phyloP scores from a whole-genome alignment of 2,329 filamentous ascomycete species.

The Blastomyces silverae region DNA sequence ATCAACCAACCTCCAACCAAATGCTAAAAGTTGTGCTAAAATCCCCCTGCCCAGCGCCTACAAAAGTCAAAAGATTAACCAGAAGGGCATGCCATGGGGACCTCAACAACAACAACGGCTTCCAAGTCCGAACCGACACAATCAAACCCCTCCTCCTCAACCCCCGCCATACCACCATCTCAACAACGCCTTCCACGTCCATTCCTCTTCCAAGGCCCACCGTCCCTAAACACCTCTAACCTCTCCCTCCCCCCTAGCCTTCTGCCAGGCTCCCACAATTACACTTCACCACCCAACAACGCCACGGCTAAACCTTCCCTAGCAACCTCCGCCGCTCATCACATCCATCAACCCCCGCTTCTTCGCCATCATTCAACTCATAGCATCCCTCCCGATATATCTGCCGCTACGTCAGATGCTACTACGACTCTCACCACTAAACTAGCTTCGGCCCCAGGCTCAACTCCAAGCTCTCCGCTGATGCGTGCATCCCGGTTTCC shows the following conservation, averaged over 20 bases:
- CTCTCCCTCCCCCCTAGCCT: conserved; percentile 52
- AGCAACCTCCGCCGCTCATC: conserved; percentile 5
- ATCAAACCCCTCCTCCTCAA: neutral
- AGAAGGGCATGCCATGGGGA: neutral
- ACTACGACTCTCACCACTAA: neutral
- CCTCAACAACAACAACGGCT: neutral
- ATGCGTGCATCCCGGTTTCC: conserved; percentile 25
- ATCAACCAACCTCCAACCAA: neutral
- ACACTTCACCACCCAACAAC: neutral
- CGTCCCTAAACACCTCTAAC: conserved; percentile 69
- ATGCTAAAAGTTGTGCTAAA: neutral
- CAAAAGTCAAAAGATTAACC: neutral
- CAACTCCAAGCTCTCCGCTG: conserved; percentile 21
- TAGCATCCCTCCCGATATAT: neutral
- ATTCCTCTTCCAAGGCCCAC: conserved; percentile 69
- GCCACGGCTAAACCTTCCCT: conserved; percentile 9
- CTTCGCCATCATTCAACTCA: conserved; percentile 13
- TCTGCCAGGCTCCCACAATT: conserved; percentile 30
- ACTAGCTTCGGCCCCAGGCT: neutral
- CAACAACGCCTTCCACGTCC: conserved; percentile 60
- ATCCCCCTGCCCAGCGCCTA: neutral
- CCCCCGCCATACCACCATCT: conserved; percentile 6
- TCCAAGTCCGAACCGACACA: conserved; percentile 11
- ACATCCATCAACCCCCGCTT: conserved; percentile 5
- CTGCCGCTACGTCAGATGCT: neutral